Percentiles rank a stretch among this genome's conserved stretches.
phyloP scores from a whole-genome alignment of 2,329 filamentous ascomycete species.

The Elsinoe australis region DNA sequence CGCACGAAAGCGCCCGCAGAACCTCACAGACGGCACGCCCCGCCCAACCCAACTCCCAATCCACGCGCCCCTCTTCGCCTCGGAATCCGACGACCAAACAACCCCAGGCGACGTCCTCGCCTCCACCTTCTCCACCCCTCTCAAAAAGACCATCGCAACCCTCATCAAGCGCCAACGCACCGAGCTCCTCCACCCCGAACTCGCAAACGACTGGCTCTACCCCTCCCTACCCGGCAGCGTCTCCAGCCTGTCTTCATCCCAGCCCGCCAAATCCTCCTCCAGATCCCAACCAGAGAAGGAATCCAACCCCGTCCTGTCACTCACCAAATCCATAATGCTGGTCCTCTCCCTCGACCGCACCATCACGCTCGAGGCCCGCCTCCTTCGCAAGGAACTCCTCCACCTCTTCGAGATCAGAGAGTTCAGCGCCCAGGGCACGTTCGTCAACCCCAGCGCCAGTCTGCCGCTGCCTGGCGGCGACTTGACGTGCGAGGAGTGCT shows the following conservation, averaged over 20 bases:
- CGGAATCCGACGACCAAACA: constrained; percentile 52
- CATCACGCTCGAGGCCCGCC: constrained; percentile 76
- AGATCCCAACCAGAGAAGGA: constrained; percentile 32
- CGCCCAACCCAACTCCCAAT: constrained; percentile 55
- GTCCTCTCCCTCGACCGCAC: constrained; percentile 85
- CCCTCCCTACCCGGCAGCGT: constrained; percentile 70
- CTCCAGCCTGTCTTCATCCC: constrained; percentile 38
- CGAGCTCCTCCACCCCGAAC: constrained; percentile 80
- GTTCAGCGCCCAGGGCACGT: constrained; percentile 81
- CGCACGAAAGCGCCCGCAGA: constrained; percentile 60
- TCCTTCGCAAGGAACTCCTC: constrained; percentile 82
- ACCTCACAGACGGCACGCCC: constrained; percentile 39
- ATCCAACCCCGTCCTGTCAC: constrained; percentile 77
- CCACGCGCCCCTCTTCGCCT: constrained; percentile 45
- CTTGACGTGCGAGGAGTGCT: constrained; percentile 84
- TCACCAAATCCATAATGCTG: constrained; percentile 90
- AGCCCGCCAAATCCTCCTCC: constrained; percentile 19
- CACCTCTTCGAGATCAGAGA: constrained; percentile 89
- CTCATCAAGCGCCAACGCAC: constrained; percentile 81
- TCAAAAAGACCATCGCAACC: constrained; percentile 78
- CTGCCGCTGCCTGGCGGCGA: constrained; percentile 57
- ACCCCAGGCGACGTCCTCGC: constrained; percentile 59
- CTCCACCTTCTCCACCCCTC: constrained; percentile 76
- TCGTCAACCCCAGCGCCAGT: constrained; percentile 73
- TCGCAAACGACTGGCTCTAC: constrained; percentile 80